Conservation (phyloP, 768 basidiomycete genomes). For the Chlorophyllum brunneum region DNA sequence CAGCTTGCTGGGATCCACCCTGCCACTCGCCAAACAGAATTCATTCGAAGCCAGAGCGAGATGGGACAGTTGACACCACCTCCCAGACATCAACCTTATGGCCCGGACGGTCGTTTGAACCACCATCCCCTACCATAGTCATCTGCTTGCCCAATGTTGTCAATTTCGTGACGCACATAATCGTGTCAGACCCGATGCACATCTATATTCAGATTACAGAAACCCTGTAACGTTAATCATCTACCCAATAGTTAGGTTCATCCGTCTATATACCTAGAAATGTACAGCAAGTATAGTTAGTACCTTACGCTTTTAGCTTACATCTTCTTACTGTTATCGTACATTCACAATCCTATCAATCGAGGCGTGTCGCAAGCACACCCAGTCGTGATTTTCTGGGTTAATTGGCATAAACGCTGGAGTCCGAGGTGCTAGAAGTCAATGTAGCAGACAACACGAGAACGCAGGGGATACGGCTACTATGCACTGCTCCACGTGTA, state of each 20-base stretch:
- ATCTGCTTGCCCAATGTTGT: conserved; percentile 6
- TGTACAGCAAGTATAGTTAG: conserved; percentile 14
- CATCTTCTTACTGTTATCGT: conserved; percentile 10
- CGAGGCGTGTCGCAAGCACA: not conserved
- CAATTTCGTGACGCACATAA: not conserved
- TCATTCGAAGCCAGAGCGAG: conserved; percentile 34
- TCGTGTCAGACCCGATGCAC: not conserved
- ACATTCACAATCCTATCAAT: not conserved
- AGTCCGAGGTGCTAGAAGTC: too few species aligned
- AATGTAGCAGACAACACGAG: too few species aligned
- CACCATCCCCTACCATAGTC: conserved; percentile 35
- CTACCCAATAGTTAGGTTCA: not conserved
- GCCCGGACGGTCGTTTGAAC: conserved; percentile 44
- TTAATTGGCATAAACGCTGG: not conserved
- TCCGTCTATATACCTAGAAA: conserved; percentile 18
- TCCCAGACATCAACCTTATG: conserved; percentile 35
- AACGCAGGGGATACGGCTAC: too few species aligned
- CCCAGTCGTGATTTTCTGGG: not conserved
- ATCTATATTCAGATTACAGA: not conserved
- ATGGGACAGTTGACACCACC: conserved; percentile 24
- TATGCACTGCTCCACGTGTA: too few species aligned
- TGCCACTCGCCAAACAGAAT: conserved; percentile 35
- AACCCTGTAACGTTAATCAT: conserved; percentile 10
- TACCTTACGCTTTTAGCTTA: conserved; percentile 9
- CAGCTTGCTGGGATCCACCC: conserved; percentile 17